These are phyloP conservation scores for Kluyveromyces wickerhamii DNA, from an alignment of 805 yeast genomes.

Conservation along the genomic window DNA sequence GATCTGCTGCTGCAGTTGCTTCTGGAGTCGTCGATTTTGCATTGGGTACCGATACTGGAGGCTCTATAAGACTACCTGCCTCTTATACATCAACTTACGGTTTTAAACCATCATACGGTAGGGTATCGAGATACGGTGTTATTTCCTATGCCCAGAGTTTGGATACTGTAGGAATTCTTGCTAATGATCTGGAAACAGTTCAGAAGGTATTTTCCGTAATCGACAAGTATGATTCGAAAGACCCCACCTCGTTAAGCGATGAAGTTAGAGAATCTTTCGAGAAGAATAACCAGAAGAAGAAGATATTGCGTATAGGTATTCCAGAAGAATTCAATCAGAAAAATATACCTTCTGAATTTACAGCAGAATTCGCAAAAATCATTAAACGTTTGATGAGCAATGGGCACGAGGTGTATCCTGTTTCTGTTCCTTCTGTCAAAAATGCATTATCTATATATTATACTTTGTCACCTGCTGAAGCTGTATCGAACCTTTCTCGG, in stretches of 20 bases:
- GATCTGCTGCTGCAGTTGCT: constrained; percentile 89
- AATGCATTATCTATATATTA: constrained; percentile 73
- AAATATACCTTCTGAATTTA: constrained; percentile 43
- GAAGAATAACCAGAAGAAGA: constrained; percentile 10
- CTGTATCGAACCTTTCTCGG: constrained; percentile 82
- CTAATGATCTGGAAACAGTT: constrained; percentile 40
- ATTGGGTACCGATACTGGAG: constrained; percentile 96
- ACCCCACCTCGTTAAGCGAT: constrained; percentile 60
- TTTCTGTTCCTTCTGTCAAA: constrained; percentile 64
- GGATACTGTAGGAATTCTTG: constrained; percentile 85
- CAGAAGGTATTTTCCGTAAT: constrained; percentile 45
- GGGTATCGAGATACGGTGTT: constrained; percentile 88
- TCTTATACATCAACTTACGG: constrained; percentile 79
- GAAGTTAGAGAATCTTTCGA: constrained; percentile 29
- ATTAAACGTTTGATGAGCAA: constrained; percentile 36
- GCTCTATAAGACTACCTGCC: constrained; percentile 89
- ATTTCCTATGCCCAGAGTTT: constrained; percentile 87
- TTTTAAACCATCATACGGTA: constrained; percentile 89
- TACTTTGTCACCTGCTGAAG: constrained; percentile 87
- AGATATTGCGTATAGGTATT: constrained; percentile 53
- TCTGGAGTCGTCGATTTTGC: constrained; percentile 57
- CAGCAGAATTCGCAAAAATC: constrained; percentile 39
- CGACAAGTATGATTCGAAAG: constrained; percentile 58
- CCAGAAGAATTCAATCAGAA: constrained; percentile 57
- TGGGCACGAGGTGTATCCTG: constrained; percentile 48